phyloP scores from a whole-genome alignment of 371 early-diverging fungal genomes.

The Rhizomucor miehei region DNA sequence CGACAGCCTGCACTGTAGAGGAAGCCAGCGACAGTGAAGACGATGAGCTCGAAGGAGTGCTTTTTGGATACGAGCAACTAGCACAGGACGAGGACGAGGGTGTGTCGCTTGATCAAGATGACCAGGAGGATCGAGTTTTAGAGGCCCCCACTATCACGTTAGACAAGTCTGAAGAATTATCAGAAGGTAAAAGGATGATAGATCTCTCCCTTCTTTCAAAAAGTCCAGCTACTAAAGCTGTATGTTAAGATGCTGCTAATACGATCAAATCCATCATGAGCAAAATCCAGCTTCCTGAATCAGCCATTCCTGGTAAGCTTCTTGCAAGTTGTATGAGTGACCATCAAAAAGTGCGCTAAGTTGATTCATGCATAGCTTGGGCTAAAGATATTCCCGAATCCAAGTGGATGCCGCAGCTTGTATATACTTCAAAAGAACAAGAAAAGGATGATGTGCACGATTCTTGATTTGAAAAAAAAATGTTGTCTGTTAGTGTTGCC shows the following conservation, averaged over 20 bases:
- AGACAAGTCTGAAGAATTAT: slow-evolving; percentile 10
- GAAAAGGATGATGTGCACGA: too few relatives aligned
- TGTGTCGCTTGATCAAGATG: slow-evolving; percentile 15
- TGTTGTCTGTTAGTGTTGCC: too few relatives aligned
- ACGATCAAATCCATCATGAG: slow-evolving; percentile 39
- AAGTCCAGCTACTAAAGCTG: neutral
- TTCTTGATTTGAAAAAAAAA: too few relatives aligned
- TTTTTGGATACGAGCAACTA: slow-evolving; percentile 26
- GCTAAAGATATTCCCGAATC: slow-evolving; percentile 38
- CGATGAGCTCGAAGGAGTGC: slow-evolving; percentile 9
- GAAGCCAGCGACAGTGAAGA: neutral
- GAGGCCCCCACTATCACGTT: slow-evolving; percentile 17
- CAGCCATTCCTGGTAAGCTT: slow-evolving; percentile 32
- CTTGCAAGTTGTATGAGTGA: neutral
- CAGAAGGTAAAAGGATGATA: slow-evolving; percentile 9
- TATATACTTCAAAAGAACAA: too few relatives aligned
- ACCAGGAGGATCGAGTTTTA: slow-evolving; percentile 1
- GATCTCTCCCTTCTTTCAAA: neutral
- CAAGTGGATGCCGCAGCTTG: slow-evolving; percentile 27
- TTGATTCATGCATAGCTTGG: slow-evolving; percentile 24
- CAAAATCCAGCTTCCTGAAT: slow-evolving; percentile 27
- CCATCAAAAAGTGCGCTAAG: slow-evolving; percentile 3
- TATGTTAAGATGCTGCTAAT: slow-evolving; percentile 25
- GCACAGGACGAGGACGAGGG: slow-evolving; percentile 32
- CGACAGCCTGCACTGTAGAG: too few relatives aligned